Conservation (phyloP, 2,329 filamentous ascomycete genomes). For the Paecilomyces dactylethromorphus region DNA sequence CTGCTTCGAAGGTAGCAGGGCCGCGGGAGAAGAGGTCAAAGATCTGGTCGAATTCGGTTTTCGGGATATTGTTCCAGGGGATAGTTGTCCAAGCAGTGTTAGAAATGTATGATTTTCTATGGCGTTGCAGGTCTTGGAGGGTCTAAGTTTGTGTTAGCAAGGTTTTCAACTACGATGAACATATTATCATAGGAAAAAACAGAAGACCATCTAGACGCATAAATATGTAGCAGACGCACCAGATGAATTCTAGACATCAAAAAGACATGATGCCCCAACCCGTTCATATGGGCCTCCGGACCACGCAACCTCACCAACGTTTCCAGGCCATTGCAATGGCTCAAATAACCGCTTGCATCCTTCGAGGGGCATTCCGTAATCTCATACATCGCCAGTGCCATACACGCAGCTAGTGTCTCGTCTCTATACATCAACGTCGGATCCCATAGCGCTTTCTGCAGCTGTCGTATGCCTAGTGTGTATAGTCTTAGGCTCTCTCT, state of each 20-base stretch:
- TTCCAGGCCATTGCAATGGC: conserved; percentile 25
- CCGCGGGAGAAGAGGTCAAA: conserved; percentile 23
- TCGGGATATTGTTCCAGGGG: conserved; percentile 21
- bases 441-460: conserved; percentile 29
- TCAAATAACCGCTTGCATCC: conserved; percentile 21
- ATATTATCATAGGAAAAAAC: background rate
- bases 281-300: conserved; percentile 21
- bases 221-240: conserved; percentile 4
- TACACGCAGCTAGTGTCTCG: conserved; percentile 30
- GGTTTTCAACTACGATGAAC: no score
- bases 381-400: conserved; percentile 30
- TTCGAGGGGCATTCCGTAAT: conserved; percentile 27
- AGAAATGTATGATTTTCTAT: conserved; percentile 19
- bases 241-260: conserved; percentile 21
- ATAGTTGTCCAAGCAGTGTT: conserved; percentile 22
- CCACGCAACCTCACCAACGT: conserved; percentile 27
- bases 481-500: conserved; percentile 27
- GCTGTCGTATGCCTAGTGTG: conserved; percentile 24
- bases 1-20: conserved; percentile 16
- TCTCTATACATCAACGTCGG: conserved; percentile 23
- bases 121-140: conserved; percentile 17
- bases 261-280: conserved; percentile 27
- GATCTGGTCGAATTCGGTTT: conserved; percentile 19
- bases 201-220: background rate
- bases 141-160: conserved; percentile 16